Conservation (phyloP, 345 rosid species). For the Acer campestre region DNA sequence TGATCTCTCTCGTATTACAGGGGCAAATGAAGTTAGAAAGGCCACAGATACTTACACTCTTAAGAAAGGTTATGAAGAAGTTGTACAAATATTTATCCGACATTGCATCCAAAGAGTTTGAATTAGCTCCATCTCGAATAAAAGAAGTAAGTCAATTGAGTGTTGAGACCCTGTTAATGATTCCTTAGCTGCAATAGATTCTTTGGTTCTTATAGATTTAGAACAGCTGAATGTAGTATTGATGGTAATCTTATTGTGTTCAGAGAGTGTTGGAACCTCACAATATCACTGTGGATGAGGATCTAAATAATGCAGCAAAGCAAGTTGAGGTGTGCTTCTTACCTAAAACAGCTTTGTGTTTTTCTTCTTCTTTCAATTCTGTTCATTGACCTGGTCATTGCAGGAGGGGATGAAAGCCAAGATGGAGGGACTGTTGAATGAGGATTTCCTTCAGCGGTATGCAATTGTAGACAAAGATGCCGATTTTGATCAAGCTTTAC, state of each 20-base stretch:
- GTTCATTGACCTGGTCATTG: not conserved
- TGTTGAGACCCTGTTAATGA: not conserved
- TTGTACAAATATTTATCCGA: slow-evolving; percentile 62
- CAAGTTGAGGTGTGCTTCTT: slow-evolving; percentile 67
- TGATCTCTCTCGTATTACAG: slow-evolving; percentile 51
- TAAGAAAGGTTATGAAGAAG: slow-evolving; percentile 78
- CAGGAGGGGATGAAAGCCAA: slow-evolving; percentile 74
- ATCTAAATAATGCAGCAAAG: slow-evolving; percentile 80
- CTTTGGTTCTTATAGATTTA: not conserved
- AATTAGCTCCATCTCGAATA: slow-evolving; percentile 61
- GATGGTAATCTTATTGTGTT: slow-evolving; percentile 7
- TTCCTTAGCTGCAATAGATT: not conserved
- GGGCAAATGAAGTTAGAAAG: slow-evolving; percentile 83
- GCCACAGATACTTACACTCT: slow-evolving; percentile 61
- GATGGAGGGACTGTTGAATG: slow-evolving; percentile 55
- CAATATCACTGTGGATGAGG: slow-evolving; percentile 78
- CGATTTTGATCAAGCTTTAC: slow-evolving; percentile 70
- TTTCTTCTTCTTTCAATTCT: not conserved
- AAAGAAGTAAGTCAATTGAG: slow-evolving; percentile 59
- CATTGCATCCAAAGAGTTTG: slow-evolving; percentile 64
- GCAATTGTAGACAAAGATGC: slow-evolving; percentile 64
- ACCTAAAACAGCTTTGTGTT: not conserved
- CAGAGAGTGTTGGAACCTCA: slow-evolving; percentile 81
- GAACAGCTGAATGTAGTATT: not conserved
- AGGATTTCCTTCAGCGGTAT: slow-evolving; percentile 66